Percentiles rank a stretch among this genome's conserved stretches.
Evolutionary conservation across 805 yeast species (phyloP).

Genomic region (Metschnikowia vanudenii): DNA sequence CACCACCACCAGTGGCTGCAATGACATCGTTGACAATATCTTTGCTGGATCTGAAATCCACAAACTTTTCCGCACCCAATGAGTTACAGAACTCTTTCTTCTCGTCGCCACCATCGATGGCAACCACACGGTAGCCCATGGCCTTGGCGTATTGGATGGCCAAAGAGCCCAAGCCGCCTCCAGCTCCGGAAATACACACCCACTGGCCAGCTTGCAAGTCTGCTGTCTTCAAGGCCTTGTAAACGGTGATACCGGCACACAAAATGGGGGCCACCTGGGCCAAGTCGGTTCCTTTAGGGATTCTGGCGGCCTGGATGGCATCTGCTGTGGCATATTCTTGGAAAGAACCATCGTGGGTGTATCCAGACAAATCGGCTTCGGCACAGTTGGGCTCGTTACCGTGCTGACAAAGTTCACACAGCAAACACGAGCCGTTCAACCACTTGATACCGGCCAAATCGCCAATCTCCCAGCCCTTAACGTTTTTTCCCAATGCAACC

Average conservation of each 20-base stretch:
- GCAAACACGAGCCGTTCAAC: constrained; percentile 46
- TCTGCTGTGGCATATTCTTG: constrained; percentile 67
- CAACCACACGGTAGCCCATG: constrained; percentile 67
- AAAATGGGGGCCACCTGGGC: constrained; percentile 60
- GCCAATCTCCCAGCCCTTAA: constrained; percentile 43
- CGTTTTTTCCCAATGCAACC: constrained; percentile 42
- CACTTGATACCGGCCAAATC: constrained; percentile 46
- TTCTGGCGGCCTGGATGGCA: constrained; percentile 60
- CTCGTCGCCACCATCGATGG: constrained; percentile 73
- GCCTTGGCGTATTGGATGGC: constrained; percentile 76
- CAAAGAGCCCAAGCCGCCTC: constrained; percentile 76
- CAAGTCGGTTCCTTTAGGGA: constrained; percentile 54
- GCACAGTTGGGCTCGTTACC: constrained; percentile 55
- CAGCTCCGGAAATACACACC: constrained; percentile 77
- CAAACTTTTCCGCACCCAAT: constrained; percentile 63
- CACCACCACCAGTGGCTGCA: constrained; percentile 58
- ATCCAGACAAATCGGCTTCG: constrained; percentile 68
- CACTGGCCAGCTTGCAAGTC: constrained; percentile 61
- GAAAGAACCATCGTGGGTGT: constrained; percentile 71
- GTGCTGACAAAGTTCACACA: constrained; percentile 42
- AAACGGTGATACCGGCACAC: constrained; percentile 68
- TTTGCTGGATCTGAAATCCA: constrained; percentile 56
- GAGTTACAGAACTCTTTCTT: constrained; percentile 48
- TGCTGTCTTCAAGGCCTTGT: constrained; percentile 66
- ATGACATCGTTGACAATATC: constrained; percentile 47